These are phyloP conservation scores for Pseudonitzschia delicatissima DNA, from an alignment of 108 stramenopile species.

Conservation along the genomic window DNA sequence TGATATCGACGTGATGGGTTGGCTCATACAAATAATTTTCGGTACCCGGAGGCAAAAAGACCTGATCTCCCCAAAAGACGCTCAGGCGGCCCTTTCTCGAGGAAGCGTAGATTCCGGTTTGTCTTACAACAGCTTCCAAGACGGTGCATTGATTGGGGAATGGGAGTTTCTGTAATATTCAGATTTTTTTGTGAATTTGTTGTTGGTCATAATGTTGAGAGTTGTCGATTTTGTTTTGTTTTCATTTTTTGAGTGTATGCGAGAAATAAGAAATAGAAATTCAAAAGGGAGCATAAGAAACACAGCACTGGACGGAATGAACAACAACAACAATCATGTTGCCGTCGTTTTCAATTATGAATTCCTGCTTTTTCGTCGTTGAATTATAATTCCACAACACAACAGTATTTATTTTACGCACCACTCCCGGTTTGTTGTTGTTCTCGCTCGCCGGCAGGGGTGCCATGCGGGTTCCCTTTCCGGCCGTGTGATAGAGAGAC, in stretches of 20 bases:
- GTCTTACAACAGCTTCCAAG: constrained; percentile 95
- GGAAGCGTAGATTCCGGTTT: constrained; percentile 95
- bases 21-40: constrained; percentile 76
- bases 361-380: neutral
- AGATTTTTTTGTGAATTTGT: no score
- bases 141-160: constrained; percentile 88
- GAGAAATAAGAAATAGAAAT: no score
- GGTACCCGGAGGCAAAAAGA: constrained; percentile 83
- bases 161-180: constrained; percentile 82
- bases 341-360: neutral
- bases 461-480: constrained; percentile 95
- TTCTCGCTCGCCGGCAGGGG: constrained; percentile 97
- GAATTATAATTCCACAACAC: neutral
- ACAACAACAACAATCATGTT: constrained; percentile 11
- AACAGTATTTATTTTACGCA: constrained; percentile 35
- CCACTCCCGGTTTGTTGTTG: constrained; percentile 99
- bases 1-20: constrained; percentile 93
- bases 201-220: no score
- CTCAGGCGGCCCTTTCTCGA: constrained; percentile 90
- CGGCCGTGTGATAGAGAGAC: constrained; percentile 96
- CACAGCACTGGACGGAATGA: no score
- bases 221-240: no score
- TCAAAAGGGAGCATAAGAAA: no score
- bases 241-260: no score
- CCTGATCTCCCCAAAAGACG: constrained; percentile 99